A percentile compares a stretch with the other conserved stretches of the same genome.
Conservation (phyloP, 163 green algal species). For the Scenedesmus sp. region DNA sequence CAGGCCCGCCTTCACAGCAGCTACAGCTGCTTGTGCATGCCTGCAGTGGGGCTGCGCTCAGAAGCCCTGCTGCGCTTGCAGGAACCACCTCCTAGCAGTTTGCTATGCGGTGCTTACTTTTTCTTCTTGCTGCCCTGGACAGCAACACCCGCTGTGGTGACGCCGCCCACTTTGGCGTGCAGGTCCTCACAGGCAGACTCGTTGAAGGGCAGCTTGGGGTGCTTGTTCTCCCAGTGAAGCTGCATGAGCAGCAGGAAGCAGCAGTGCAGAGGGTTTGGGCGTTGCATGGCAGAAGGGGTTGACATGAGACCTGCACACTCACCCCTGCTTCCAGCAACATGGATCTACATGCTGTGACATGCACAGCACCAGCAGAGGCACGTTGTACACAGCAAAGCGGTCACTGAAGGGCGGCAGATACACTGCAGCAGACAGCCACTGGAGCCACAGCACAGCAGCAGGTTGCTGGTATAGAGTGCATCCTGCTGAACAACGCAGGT, state of each 20-base stretch:
- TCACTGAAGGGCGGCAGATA: not conserved
- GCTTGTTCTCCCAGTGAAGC: conserved; percentile 84
- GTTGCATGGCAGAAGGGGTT: not conserved
- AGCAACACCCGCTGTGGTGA: conserved; percentile 79
- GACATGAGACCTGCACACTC: not conserved
- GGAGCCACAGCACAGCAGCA: not conserved
- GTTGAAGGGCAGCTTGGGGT: conserved; percentile 88
- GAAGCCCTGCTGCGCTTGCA: no score
- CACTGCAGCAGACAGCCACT: not conserved
- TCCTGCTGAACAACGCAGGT: not conserved
- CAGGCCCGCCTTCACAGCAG: not conserved
- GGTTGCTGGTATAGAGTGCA: not conserved
- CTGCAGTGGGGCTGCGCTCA: no score
- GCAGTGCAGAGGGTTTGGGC: not conserved
- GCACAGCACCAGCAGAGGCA: not conserved
- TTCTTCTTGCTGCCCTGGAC: conserved; percentile 79
- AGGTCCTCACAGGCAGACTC: conserved; percentile 68
- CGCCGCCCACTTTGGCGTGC: conserved; percentile 70
- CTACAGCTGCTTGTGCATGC: not conserved
- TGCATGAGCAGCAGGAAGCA: conserved; percentile 52
- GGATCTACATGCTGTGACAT: not conserved
- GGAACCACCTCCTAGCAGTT: not conserved
- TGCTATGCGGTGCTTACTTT: conserved; percentile 51
- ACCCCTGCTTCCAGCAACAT: not conserved
- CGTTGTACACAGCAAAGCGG: not conserved